These are phyloP conservation scores for Starmerella bombicola DNA, from an alignment of 805 yeast species.

Conservation along the genomic window DNA sequence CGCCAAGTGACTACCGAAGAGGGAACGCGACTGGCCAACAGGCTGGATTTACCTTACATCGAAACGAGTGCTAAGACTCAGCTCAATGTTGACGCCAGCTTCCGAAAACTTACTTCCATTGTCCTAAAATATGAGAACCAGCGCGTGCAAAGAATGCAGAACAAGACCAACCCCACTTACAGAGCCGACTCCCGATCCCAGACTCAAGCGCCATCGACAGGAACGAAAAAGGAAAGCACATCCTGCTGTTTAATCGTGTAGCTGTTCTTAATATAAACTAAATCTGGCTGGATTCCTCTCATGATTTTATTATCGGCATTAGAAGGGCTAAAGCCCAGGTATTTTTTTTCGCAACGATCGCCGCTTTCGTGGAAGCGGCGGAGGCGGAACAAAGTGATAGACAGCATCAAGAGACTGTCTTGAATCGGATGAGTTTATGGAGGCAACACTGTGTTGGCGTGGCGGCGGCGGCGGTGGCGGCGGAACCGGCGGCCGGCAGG, in stretches of 20 bases:
- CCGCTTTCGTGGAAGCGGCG: slow-evolving; percentile 10
- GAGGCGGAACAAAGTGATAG: slow-evolving; percentile 14
- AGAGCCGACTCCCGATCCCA: slow-evolving; percentile 2
- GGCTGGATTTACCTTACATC: slow-evolving; percentile 51
- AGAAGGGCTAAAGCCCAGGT: too few relatives aligned
- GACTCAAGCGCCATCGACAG: slow-evolving; percentile 5
- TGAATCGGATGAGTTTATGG: slow-evolving; percentile 8
- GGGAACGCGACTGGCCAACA: slow-evolving; percentile 63
- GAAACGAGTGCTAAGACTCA: slow-evolving; percentile 92
- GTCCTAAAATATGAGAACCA: slow-evolving; percentile 23
- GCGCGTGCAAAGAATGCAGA: slow-evolving; percentile 11
- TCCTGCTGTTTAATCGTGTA: slow-evolving; percentile 15
- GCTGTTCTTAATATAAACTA: too few relatives aligned
- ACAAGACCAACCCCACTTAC: slow-evolving; percentile 6
- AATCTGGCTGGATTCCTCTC: too few relatives aligned
- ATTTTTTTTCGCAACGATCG: too few relatives aligned
- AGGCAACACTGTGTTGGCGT: slow-evolving; percentile 7
- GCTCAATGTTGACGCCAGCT: slow-evolving; percentile 77
- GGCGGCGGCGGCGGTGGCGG: slow-evolving; percentile 10
- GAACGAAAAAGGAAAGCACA: slow-evolving; percentile 8
- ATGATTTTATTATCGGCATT: too few relatives aligned
- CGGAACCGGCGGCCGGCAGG: slow-evolving; percentile 6
- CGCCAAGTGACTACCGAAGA: slow-evolving; percentile 76
- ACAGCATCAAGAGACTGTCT: slow-evolving; percentile 6
- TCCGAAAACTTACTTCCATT: slow-evolving; percentile 37